Percentiles rank a stretch among this genome's conserved stretches.
These are phyloP conservation scores for Lepidopterella palustris DNA, from an alignment of 495 filamentous ascomycete species.

Conservation along the genomic window DNA sequence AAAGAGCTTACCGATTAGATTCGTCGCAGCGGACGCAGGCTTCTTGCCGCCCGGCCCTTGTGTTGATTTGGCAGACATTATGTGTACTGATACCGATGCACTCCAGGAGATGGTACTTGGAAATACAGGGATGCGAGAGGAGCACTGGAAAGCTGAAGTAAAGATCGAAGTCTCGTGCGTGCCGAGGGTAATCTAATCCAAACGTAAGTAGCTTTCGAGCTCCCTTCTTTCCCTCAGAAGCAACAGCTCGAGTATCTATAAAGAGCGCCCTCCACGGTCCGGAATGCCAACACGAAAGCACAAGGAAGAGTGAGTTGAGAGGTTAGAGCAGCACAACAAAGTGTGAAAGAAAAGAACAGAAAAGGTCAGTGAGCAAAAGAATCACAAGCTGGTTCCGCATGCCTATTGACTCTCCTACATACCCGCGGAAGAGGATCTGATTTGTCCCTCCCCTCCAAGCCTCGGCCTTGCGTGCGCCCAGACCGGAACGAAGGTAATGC, in stretches of 20 bases:
- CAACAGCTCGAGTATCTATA: background rate
- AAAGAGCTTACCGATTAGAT: conserved; percentile 70
- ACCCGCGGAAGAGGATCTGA: background rate
- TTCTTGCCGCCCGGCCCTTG: conserved; percentile 64
- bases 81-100: conserved; percentile 36
- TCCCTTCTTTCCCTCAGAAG: background rate
- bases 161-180: background rate
- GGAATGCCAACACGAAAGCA: background rate
- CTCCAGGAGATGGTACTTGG: background rate
- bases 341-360: background rate
- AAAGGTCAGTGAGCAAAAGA: background rate
- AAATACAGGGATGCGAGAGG: background rate
- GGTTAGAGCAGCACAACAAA: background rate
- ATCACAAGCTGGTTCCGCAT: background rate
- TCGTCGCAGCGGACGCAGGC: conserved; percentile 79
- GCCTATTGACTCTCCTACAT: background rate
- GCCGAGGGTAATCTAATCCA: background rate
- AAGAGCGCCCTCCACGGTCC: background rate
- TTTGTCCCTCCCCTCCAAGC: background rate
- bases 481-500: no score
- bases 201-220: background rate
- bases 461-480: conserved; percentile 2
- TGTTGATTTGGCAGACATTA: conserved; percentile 58
- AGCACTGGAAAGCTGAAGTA: background rate
- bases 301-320: background rate